A percentile compares a stretch with the other conserved stretches of the same genome.
These are phyloP conservation scores for Metschnikowia kunwiensis DNA, from an alignment of 805 yeast species.

Conservation along the genomic window DNA sequence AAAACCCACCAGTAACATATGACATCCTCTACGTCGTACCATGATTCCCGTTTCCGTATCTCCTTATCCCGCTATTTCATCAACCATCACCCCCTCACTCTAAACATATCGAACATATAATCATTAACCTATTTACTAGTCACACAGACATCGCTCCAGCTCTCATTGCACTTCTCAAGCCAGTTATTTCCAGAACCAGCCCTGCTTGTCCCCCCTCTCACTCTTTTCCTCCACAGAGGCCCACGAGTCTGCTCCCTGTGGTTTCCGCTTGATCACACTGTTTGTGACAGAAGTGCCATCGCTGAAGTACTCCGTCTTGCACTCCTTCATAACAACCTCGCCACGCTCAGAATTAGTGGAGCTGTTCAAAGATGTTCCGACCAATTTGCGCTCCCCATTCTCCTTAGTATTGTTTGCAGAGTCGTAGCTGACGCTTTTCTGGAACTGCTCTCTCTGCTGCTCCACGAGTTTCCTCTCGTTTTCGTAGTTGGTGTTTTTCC, in stretches of 20 bases:
- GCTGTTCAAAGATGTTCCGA: conserved; percentile 29
- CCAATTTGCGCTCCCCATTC: conserved; percentile 13
- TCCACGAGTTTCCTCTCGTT: neutral
- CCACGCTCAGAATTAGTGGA: conserved; percentile 27
- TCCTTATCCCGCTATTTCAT: too few relatives aligned
- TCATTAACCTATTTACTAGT: too few relatives aligned
- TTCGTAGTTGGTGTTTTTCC: conserved; percentile 44
- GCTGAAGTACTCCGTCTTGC: conserved; percentile 30
- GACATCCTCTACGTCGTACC: too few relatives aligned
- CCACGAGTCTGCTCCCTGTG: conserved; percentile 36
- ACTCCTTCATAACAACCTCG: conserved; percentile 29
- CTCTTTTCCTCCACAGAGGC: conserved; percentile 26
- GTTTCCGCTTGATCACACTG: conserved; percentile 30
- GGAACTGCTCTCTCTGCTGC: neutral
- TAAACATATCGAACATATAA: too few relatives aligned
- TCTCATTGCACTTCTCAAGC: too few relatives aligned
- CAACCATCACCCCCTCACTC: too few relatives aligned
- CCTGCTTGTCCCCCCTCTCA: conserved; percentile 17
- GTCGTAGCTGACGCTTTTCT: neutral
- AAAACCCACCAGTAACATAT: too few relatives aligned
- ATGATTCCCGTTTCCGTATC: too few relatives aligned
- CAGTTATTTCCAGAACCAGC: conserved; percentile 26
- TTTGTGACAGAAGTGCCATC: conserved; percentile 38
- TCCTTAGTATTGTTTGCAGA: neutral
- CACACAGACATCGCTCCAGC: too few relatives aligned